Base-by-base conservation (phyloP, 2,329 filamentous ascomycete species). In the Sclerotiophoma versabilis region DNA sequence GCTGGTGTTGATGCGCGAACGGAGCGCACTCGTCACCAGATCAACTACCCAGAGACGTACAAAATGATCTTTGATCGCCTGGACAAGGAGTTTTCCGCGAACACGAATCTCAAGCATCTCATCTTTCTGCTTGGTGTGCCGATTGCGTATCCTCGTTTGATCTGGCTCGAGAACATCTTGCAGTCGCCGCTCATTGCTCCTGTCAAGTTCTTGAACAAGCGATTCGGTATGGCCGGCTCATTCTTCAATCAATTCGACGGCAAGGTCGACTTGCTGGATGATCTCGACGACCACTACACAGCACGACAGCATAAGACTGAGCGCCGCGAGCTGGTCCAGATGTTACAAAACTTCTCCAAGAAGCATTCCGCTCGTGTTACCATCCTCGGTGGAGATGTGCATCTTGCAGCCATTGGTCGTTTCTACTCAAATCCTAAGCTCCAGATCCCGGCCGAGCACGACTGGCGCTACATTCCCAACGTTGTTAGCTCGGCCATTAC, bases 171-270 rank as follows among this genome's bases (percentile, higher is more conserved):
- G 73, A 97, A 96, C 69, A 90, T 97, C 53, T 85, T 98, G 64
- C 84, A 84, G 14, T 96, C 91, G 57, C 93, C 93, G 0, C 64
- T 97, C 20, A 93, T 97, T 69, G 92, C 89, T 0, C 92, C 93
- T 0, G 86, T 97, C 70, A 93, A 92, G 69, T 88, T 98, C 59
- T 74, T 97, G 65, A 95, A 96, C 79, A 90, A 93, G 73, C 86
- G 93, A 22, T 96, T 98, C 63, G 93, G 93, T 51, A 77, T 96
- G 37, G 89, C 89, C 4, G 93, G 92, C 42, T 86, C 87, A 46
- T 81, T 97, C 37, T 96, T 98, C 81, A 98, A 98, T 75, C 84
- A 92, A 51, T 97, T 98, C 64, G 93, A 97, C 65, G 93, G 93
- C 32, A 79, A 83, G 43, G 83, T 87, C 25, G 86, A 88, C 77